Conservation (phyloP, 208 protist genomes). For the Tritrichomonas musculus region DNA sequence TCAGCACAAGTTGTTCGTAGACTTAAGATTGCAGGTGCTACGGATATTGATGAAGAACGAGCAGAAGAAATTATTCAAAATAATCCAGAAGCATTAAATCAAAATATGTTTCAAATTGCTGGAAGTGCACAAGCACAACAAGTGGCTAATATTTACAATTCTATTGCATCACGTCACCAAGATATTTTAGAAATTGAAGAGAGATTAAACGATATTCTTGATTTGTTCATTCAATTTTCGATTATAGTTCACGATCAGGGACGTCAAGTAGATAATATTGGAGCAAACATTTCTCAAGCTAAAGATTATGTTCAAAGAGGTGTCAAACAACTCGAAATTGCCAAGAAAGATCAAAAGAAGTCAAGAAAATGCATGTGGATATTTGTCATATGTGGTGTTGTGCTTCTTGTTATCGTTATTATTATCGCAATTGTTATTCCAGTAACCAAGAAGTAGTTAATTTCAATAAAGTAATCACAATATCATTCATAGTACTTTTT, state of each 20-base stretch:
- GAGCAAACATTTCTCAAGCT: neutral
- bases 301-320: slow-evolving; percentile 18
- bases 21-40: neutral
- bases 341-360: neutral
- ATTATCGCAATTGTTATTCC: neutral
- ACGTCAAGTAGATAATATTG: neutral
- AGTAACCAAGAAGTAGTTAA: neutral
- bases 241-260: slow-evolving; percentile 9
- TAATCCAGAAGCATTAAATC: slow-evolving; percentile 1
- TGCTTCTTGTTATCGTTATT: neutral
- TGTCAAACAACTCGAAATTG: neutral
- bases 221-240: slow-evolving; percentile 10
- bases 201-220: neutral
- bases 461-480: too few relatives aligned
- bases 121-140: neutral
- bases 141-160: slow-evolving; percentile 4
- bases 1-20: neutral
- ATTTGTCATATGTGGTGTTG: neutral
- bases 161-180: neutral
- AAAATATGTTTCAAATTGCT: neutral
- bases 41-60: neutral
- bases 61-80: neutral
- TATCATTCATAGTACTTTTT: too few relatives aligned
- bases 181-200: slow-evolving; percentile 24
- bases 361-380: slow-evolving; percentile 6